Evolutionary conservation across 1,284 basidiomycete species (phyloP).

Genomic region (Coniophora puteana): DNA sequence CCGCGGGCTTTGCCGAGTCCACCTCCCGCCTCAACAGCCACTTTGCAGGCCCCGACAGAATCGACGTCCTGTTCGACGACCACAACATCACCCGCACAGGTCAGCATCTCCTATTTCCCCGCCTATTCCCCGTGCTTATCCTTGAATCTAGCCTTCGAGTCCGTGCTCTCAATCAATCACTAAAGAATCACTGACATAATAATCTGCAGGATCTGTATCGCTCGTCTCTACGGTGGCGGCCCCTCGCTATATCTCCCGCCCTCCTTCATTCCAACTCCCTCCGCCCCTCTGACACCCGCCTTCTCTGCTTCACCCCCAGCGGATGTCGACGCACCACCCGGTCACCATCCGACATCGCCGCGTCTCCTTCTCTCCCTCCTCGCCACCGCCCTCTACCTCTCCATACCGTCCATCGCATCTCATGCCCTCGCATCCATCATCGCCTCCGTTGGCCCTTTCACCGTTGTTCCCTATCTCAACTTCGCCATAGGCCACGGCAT

Average conservation of each 20-base stretch:
- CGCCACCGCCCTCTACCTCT: constrained; percentile 84
- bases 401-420: constrained; percentile 73
- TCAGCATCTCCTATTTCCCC: constrained; percentile 33
- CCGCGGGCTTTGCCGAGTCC: constrained; percentile 75
- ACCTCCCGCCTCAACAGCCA: constrained; percentile 24
- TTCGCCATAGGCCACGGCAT: constrained; percentile 82
- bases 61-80: constrained; percentile 79
- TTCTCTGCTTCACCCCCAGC: constrained; percentile 38
- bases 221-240: constrained; percentile 83
- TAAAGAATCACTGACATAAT: neutral
- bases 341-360: constrained; percentile 74
- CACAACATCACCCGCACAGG: constrained; percentile 82
- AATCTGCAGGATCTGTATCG: constrained; percentile 69
- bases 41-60: constrained; percentile 34
- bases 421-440: constrained; percentile 74
- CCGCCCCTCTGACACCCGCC: constrained; percentile 66
- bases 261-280: constrained; percentile 59
- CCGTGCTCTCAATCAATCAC: constrained; percentile 19
- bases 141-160: constrained; percentile 58
- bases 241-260: constrained; percentile 69
- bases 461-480: constrained; percentile 73
- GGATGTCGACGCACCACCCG: constrained; percentile 40
- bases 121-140: constrained; percentile 8
- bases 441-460: constrained; percentile 76
- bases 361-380: constrained; percentile 83